Evolutionary conservation across 352 stramenopile species (phyloP), one percentile per base, ranked within the genome.

Genomic region (Globisporangium mamillatum): DNA sequence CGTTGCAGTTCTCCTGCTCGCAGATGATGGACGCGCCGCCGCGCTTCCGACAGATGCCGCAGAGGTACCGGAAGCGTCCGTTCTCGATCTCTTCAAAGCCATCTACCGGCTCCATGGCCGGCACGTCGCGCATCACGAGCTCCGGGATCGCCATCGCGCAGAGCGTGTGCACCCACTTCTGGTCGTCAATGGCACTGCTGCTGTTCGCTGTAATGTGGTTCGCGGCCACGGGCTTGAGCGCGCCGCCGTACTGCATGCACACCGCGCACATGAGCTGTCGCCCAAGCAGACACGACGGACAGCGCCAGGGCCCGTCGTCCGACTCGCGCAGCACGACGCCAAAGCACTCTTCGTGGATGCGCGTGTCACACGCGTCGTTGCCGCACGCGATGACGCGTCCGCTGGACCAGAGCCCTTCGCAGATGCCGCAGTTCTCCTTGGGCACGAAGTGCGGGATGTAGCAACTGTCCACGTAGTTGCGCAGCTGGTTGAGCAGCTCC

Each of bases 71-170:
- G 70, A 95, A 93, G 60, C 88, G 79, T 29, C 83, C 78, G 64
- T 92, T 93, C 62, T 95, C 88, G 58, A 95, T 93, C 67, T 91
- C 86, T 9, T 93, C 82, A 53, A 94, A 84, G 60, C 88, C 88
- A 60, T 95, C 86, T 4, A 95, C 81, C 0, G 88, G 88, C 60
- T 96, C 88, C 69, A 96, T 84, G 7, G 77, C 89, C 16, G 86
- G 86, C 18, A 94, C 86, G 63, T 96, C 88, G 34, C 89, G 76
- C 82, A 96, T 84, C 27, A 82, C 73, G 32, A 97, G 79, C 68
- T 97, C 90, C 4, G 90, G 90, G 61, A 97, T 94, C 53, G 84
- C 84, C 32, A 97, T 70, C 0, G 87, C 86, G 69, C 90, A 97
- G 24, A 94, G 68, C 27, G 91, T 80, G 66, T 97, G 90, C 20